Evolutionary conservation across 805 yeast genomes (phyloP), one percentile per base, ranked within the genome.

Genomic region (Dipodascopsis uninucleata): DNA sequence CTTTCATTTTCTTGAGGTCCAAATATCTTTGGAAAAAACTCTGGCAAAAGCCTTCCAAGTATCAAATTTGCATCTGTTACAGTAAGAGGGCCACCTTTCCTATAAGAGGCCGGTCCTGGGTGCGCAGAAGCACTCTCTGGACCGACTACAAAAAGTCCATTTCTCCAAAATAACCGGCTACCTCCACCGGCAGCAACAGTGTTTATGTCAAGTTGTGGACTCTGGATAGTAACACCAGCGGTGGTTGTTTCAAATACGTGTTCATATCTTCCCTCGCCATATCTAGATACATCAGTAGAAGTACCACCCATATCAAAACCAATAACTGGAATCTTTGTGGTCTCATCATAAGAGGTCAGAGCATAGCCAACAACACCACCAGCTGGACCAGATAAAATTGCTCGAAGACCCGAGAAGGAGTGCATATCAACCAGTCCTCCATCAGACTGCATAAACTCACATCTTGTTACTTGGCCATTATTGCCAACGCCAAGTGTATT

Each of bases 331-430:
- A 74, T 72, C 9, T 67, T 65, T 43, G 75, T 74, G n/a, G 65
- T 58, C 1, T 67, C 64, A 49, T 78, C 72, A 61, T 73, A 86
- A 50, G 95, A 85, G 0, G 97, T 89, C 41, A 78, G 74, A 0
- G 96, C 85, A 57, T 79, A 85, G 0, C 97, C 97, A 26, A 90
- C 96, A 47, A 90, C 95, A 39, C 97, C 97, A 29, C 97, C 97
- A 7, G 97, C 97, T 2, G 97, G 97, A 2, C 97, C 97, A 1
- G 96, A 86, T 28, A 90, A 66, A 38, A 90, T 84, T 3, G 97
- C 95, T 56, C 79, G 75, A 28, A 90, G 69, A 1, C 97, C 97
- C 0, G 96, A 82, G 62, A 90, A 90, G 38, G 77, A 74, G 18
- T 78, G 71, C 58, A 93, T 88, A 44, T 87, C 87, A 18, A 89